Evolutionary conservation across 768 basidiomycete genomes (phyloP).

Genomic region (Trametes coccinea): DNA sequence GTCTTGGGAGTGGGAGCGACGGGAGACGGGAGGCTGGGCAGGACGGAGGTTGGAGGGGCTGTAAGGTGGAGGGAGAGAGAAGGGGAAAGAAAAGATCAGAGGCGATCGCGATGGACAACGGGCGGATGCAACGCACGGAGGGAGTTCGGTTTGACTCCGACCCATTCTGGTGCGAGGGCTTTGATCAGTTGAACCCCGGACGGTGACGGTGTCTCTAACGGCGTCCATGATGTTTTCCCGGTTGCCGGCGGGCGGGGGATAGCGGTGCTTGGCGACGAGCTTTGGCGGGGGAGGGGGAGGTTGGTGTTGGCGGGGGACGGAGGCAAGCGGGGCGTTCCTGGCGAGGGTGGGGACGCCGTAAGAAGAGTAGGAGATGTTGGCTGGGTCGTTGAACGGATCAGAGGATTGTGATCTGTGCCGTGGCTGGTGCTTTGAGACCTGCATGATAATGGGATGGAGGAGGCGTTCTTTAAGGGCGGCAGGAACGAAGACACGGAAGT

Average conservation of each 20-base stretch:
- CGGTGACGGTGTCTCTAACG: slow-evolving; percentile 66
- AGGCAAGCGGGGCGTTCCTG: slow-evolving; percentile 26
- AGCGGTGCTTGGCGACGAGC: slow-evolving; percentile 31
- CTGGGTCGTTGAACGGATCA: slow-evolving; percentile 35
- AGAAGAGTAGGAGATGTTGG: slow-evolving; percentile 32
- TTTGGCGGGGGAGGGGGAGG: slow-evolving; percentile 40
- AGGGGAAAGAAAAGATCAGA: slow-evolving; percentile 14
- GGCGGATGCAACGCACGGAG: slow-evolving; percentile 39
- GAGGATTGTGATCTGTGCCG: slow-evolving; percentile 29
- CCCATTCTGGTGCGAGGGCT: slow-evolving; percentile 48
- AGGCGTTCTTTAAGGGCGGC: slow-evolving; percentile 14
- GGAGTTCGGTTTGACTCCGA: slow-evolving; percentile 56
- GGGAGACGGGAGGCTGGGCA: slow-evolving; percentile 30
- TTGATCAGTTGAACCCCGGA: slow-evolving; percentile 46
- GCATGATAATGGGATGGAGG: slow-evolving; percentile 25
- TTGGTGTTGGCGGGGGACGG: slow-evolving; percentile 19
- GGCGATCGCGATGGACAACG: slow-evolving; percentile 12
- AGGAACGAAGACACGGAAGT: slow-evolving; percentile 13
- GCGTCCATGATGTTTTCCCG: slow-evolving; percentile 58
- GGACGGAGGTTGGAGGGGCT: slow-evolving; percentile 27
- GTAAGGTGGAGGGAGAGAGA: slow-evolving; percentile 8
- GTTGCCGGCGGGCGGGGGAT: slow-evolving; percentile 27
- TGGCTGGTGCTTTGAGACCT: slow-evolving; percentile 29
- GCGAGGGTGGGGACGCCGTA: slow-evolving; percentile 34
- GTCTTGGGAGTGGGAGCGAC: slow-evolving; percentile 54